A percentile compares a stretch with the other conserved stretches of the same genome.
Conservation (phyloP, 805 yeast species). For the Candida loeiensis region DNA sequence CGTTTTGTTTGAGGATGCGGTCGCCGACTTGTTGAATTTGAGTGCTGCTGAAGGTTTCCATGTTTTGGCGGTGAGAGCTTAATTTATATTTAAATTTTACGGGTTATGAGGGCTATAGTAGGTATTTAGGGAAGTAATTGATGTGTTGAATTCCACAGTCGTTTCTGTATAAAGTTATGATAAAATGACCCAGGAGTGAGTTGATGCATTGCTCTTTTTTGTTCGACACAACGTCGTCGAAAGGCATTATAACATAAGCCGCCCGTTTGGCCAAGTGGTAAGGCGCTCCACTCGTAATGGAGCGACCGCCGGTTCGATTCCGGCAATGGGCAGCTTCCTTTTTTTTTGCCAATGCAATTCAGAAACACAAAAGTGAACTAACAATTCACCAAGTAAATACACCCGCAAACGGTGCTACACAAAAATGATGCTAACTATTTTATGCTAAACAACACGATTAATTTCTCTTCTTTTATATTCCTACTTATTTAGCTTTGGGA, state of each 20-base stretch:
- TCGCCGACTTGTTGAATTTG: slow-evolving; percentile 20
- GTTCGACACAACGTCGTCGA: neutral
- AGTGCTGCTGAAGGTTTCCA: slow-evolving; percentile 24
- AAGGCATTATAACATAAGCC: no score
- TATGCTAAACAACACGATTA: no score
- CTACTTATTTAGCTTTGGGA: slow-evolving; percentile 11
- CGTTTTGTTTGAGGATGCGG: slow-evolving; percentile 18
- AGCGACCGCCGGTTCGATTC: slow-evolving; percentile 54
- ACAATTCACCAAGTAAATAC: no score
- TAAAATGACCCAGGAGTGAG: no score
- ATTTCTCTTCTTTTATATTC: neutral
- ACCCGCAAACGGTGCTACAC: no score
- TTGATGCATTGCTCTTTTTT: slow-evolving; percentile 1
- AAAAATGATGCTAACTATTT: no score
- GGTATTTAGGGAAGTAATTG: neutral
- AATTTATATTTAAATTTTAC: neutral
- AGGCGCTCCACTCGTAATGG: slow-evolving; percentile 55
- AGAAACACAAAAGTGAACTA: no score
- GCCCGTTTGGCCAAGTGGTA: slow-evolving; percentile 55
- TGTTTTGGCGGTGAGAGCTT: slow-evolving; percentile 19
- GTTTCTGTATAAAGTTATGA: no score
- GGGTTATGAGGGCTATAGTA: neutral
- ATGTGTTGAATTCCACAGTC: no score
- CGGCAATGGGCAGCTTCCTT: slow-evolving; percentile 42
- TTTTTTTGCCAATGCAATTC: neutral